These are phyloP conservation scores for Beauveria rudraprayagi DNA, from an alignment of 2,329 filamentous ascomycete species.

Conservation along the genomic window DNA sequence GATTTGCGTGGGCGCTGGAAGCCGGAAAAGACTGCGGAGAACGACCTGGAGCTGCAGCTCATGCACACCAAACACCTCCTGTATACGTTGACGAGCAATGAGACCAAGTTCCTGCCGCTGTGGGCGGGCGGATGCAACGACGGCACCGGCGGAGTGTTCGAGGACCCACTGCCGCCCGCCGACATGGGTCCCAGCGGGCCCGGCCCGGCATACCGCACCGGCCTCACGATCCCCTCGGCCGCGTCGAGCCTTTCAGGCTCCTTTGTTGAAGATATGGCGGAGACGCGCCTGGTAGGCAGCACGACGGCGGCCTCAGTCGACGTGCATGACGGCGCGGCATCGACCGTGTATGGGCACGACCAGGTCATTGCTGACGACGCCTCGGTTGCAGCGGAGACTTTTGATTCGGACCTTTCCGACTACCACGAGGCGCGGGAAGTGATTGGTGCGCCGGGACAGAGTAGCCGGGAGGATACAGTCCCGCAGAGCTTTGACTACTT, in stretches of 20 bases:
- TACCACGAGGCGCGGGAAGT: conserved; percentile 28
- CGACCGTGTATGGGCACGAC: conserved; percentile 25
- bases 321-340: conserved; percentile 30
- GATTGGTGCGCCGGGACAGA: conserved; percentile 25
- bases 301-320: conserved; percentile 28
- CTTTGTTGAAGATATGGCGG: conserved; percentile 27
- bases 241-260: conserved; percentile 28
- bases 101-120: conserved; percentile 55
- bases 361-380: conserved; percentile 27
- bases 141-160: conserved; percentile 42
- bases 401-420: conserved; percentile 23
- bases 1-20: not conserved
- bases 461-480: conserved; percentile 8
- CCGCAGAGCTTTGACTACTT: conserved; percentile 15
- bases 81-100: conserved; percentile 44
- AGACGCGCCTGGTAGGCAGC: conserved; percentile 25
- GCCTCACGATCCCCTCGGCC: conserved; percentile 28
- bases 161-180: conserved; percentile 31
- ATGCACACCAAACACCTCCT: conserved; percentile 37
- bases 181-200: conserved; percentile 38
- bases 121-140: conserved; percentile 54
- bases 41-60: conserved; percentile 11
- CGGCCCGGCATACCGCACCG: conserved; percentile 40
- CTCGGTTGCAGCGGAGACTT: conserved; percentile 28
- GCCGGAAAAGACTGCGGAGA: not conserved